These are phyloP conservation scores for Sarocladiaceae sp. DNA, from an alignment of 2,329 filamentous ascomycete species.

Conservation along the genomic window DNA sequence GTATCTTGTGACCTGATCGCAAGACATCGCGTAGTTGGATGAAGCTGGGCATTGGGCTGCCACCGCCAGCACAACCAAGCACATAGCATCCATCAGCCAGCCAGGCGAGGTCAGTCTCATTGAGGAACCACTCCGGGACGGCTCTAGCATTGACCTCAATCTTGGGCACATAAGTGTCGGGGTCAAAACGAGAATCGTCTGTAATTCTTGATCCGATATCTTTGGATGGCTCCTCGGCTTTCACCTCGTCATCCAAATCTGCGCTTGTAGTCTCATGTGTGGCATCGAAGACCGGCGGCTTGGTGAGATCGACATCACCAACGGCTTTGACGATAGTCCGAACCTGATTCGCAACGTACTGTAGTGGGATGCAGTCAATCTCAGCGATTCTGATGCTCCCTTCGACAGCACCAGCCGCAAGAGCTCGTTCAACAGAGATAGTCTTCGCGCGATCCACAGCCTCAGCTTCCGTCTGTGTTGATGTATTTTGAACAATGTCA, in stretches of 20 bases:
- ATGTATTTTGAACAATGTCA: constrained; percentile 46
- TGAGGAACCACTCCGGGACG: constrained; percentile 52
- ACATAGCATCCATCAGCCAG: constrained; percentile 57
- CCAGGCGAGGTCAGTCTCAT: constrained; percentile 53
- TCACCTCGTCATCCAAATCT: constrained; percentile 17
- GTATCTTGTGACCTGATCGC: constrained; percentile 43
- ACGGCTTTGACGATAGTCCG: constrained; percentile 56
- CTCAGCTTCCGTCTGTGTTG: constrained; percentile 31
- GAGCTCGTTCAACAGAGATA: constrained; percentile 38
- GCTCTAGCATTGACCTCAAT: constrained; percentile 25
- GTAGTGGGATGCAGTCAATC: constrained; percentile 48
- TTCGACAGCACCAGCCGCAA: constrained; percentile 39
- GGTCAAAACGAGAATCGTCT: constrained; percentile 23
- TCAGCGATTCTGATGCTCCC: constrained; percentile 45
- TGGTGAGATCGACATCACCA: constrained; percentile 46
- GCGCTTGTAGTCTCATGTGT: background rate
- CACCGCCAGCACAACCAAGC: constrained; percentile 57
- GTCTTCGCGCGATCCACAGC: constrained; percentile 32
- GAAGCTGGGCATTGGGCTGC: constrained; percentile 48
- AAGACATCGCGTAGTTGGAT: constrained; percentile 48
- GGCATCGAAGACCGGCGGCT: background rate
- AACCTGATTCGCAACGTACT: constrained; percentile 50
- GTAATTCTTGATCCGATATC: constrained; percentile 7
- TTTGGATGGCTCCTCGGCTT: constrained; percentile 12
- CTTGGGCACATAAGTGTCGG: constrained; percentile 42